Evolutionary conservation across 805 yeast species (phyloP), one percentile per base, ranked within the genome.

Genomic region (Yamadazyma philogaea): DNA sequence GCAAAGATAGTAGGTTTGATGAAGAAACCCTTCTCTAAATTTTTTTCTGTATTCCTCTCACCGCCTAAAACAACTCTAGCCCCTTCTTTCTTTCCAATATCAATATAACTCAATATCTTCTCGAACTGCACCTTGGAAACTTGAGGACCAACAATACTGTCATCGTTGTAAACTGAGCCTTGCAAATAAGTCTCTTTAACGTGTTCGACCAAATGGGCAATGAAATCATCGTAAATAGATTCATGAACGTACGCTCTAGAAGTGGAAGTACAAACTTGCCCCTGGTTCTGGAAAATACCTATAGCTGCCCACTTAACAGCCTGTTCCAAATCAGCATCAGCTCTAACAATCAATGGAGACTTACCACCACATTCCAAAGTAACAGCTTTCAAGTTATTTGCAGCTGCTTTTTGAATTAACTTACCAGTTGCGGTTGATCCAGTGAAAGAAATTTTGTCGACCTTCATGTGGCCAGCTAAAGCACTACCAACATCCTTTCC

Each of bases 1-100:
- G 82, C 74, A 53, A 87, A 86, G 33, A 87, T 72, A 3, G 95
- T 85, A 44, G 96, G 95, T 53, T 78, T 74, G 51, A 87, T 70
- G 60, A 67, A 87, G 65, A 64, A 86, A 4, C 95, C 95, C 44
- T 68, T 69, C 32, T 60, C 48, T 34, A 65, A 53, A 17, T 50
- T 59, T 36, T 67, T 64, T 18, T 66, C 70, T 45, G 72, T 52
- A 53, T 72, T 60, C 61, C 64, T 56, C 49, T 63, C 72, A 43
- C 72, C 75, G 26, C 75, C 75, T 40, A 65, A 41, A 20, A 67
- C 60, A 20, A 70, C 59, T 22, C 59, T 57, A 19, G 75, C 75
- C 38, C 75, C 75, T 49, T 70, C 75, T 46, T 65, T 52, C 59
- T 69, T 68, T 44, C 75, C 75, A 40, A 64, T 63, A 21, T 68